Conservation (phyloP, 805 yeast genomes). For the Brettanomyces sp. region DNA sequence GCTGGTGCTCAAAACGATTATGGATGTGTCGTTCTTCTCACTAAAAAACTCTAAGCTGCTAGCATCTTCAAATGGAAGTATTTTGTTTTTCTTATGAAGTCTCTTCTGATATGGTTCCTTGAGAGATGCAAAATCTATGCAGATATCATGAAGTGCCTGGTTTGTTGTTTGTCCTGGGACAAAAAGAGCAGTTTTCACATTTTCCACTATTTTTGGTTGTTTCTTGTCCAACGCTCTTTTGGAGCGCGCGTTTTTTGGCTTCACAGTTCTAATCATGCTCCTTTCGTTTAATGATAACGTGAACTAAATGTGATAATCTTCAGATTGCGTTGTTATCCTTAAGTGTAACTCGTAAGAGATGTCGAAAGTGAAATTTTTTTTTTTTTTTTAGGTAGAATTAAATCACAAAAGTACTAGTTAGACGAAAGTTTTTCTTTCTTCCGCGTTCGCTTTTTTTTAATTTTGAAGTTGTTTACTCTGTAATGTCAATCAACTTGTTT, state of each 20-base stretch:
- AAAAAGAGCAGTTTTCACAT: conserved; percentile 81
- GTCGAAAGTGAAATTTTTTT: background rate
- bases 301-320: no score
- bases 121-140: conserved; percentile 79
- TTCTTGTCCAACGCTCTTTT: conserved; percentile 87
- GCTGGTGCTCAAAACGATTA: conserved; percentile 67
- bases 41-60: conserved; percentile 80
- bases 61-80: conserved; percentile 89
- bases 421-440: no score
- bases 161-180: conserved; percentile 82
- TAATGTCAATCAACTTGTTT: no score
- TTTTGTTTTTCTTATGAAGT: conserved; percentile 79
- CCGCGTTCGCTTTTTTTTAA: no score
- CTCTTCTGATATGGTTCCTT: conserved; percentile 88
- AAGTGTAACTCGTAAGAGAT: no score
- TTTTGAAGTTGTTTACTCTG: no score
- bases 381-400: no score
- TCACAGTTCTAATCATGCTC: conserved; percentile 38
- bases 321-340: no score
- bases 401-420: no score
- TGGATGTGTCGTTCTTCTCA: conserved; percentile 87
- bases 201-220: conserved; percentile 83
- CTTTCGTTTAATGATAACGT: background rate
- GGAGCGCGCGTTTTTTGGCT: conserved; percentile 92
- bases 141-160: conserved; percentile 75